Base-by-base conservation (phyloP, 2,329 filamentous ascomycete genomes). In the Aaosphaeria arxii region DNA sequence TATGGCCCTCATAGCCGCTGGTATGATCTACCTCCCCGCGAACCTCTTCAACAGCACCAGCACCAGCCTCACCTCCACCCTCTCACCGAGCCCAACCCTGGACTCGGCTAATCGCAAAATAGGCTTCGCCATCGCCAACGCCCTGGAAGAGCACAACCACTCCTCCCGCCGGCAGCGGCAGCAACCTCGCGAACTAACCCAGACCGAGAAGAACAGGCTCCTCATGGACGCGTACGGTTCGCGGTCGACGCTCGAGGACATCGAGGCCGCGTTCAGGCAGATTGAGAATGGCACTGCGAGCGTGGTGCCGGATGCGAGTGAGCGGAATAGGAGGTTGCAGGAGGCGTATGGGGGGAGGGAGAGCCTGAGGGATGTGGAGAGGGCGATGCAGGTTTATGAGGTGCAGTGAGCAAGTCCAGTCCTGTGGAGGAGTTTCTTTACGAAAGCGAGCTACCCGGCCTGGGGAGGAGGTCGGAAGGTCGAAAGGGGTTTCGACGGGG, bases 281-380 rank as follows among this genome's bases (percentile, higher is more conserved):
- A 44, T 41, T n/a, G 45, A 66, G 30, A 7, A 17, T 11, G 39
- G n/a, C 57, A 61, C 30, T 49, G 52, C 5, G 40, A 42, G 33
- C 24, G 32, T 48, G 54, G 71, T 50, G 55, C 69, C 43, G 54
- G 57, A 50, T 24, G 46, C 69, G 2, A 60, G 69, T 1, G 66
- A 68, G 29, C 66, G 58, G 44, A 73, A 74, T 46, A 61, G 61
- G 42, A 58, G 66, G 5, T 53, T 77, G n/a, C 71, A 76, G 67
- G 72, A 76, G 33, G 72, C 74, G 2, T 77, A 77, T 46, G 74
- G 74, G 9, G 71, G 71, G 45, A 71, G 74, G 51, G 67, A 65
- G 9, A 74, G 67, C 41, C 48, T 77, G 42, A 60, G 69, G 28
- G 73, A 77, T 57, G 55, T 77, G n/a, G 63, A 75, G 52, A 63